These are phyloP conservation scores for Hevea brasiliensis DNA, from an alignment of 345 rosid species.

Conservation along the genomic window DNA sequence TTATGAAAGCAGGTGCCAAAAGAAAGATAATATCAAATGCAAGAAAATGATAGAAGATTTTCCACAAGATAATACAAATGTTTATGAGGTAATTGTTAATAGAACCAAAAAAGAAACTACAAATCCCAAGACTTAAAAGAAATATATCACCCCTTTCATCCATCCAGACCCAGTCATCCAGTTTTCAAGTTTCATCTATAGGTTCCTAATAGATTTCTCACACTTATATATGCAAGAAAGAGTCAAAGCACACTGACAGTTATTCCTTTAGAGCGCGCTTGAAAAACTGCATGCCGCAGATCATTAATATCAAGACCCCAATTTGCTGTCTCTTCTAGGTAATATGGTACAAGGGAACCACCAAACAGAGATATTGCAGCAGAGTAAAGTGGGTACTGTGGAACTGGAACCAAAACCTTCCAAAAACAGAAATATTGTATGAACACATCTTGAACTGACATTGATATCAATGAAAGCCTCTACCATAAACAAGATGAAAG, in stretches of 20 bases:
- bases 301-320: conserved; percentile 94
- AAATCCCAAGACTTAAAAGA: not conserved
- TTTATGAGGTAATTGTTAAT: not conserved
- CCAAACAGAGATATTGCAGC: conserved; percentile 86
- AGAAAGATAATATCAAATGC: conserved; percentile 1
- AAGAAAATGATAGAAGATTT: conserved; percentile 11
- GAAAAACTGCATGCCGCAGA: conserved; percentile 69
- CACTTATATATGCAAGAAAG: conserved; percentile 14
- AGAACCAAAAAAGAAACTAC: conserved; percentile 10
- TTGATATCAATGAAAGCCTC: conserved; percentile 9
- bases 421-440: conserved; percentile 13
- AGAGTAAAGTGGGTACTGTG: conserved; percentile 97
- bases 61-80: not conserved
- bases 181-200: conserved; percentile 1
- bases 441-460: conserved; percentile 4
- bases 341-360: conserved; percentile 94
- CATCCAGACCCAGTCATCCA: conserved; percentile 19
- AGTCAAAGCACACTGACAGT: conserved; percentile 53
- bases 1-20: not conserved
- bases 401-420: conserved; percentile 94
- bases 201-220: conserved; percentile 8
- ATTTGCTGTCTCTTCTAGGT: conserved; percentile 87
- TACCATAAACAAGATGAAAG: conserved; percentile 8
- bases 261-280: conserved; percentile 82
- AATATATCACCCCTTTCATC: not conserved